Evolutionary conservation across 306 rosid genomes (phyloP), one percentile per base, ranked within the genome.

Genomic region (Cucumis cinereus): DNA sequence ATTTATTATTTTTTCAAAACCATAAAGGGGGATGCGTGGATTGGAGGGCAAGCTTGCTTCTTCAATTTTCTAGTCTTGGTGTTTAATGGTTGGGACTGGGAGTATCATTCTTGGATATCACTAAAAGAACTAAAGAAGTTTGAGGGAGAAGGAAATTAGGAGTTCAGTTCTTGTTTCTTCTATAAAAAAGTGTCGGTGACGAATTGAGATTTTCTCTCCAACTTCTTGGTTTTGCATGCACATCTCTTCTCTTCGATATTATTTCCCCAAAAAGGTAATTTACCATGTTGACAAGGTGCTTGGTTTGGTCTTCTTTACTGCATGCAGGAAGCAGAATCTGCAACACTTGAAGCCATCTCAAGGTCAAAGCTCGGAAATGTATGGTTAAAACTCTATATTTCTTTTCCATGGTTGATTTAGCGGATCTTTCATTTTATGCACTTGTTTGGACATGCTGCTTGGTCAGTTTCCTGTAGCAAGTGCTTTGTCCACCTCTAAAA

Each of bases 291-390:
- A 23, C 40, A 26, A 41, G 53, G 75, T 47, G 52, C 50, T n/a
- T 35, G 40, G 52, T 16, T 62, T 75, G 66, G 35, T 56, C 30
- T 15, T 50, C 54, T 77, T 38, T 68, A 26, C 85, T 76, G 73
- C 52, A 38, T 80, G 85, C 91, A 94, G 98, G 98, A 94, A 85
- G 88, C 90, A 79, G 98, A 94, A 86, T 79, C 91, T 24, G 96
- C 97, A 58, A 91, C 95, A 62, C 96, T 94, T 67, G 98, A 94
- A 85, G 98, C 96, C 79, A 90, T 86, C 77, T 93, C 98, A 64
- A 90, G 89, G 88, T 91, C 97, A 70, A 94, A 88, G 88, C 78
- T 84, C 73, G 97, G 96, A 85, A 90, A 84, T 81, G 96, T 94
- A 90, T 79, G 95, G 49, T 45, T 63, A 26, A 77, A 77, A 33